phyloP scores from a whole-genome alignment of 305 asterid species.

The Euphrasia arctica region DNA sequence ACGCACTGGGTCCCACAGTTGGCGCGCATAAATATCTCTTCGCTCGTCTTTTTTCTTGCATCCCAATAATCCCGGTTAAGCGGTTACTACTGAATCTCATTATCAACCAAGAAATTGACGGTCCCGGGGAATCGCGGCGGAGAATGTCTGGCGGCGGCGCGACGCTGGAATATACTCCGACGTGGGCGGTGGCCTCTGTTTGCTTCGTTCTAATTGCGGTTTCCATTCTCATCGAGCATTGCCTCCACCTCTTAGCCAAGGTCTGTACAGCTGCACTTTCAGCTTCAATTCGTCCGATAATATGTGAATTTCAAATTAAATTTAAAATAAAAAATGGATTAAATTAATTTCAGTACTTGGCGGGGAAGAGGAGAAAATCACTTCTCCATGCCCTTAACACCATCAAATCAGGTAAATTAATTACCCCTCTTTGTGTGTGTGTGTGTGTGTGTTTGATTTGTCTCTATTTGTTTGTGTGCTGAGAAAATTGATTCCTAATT shows the following conservation, averaged over 20 bases:
- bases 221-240: constrained; percentile 63
- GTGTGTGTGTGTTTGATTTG: too few relatives aligned
- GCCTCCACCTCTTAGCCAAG: constrained; percentile 60
- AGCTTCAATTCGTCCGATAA: too few relatives aligned
- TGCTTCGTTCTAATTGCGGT: constrained; percentile 48
- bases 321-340: too few relatives aligned
- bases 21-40: constrained; percentile 3
- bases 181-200: constrained; percentile 78
- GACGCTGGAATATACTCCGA: constrained; percentile 52
- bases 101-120: neutral
- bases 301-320: too few relatives aligned
- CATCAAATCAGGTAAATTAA: constrained; percentile 51
- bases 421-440: neutral
- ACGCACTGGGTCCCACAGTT: neutral
- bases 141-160: constrained; percentile 39
- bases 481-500: constrained; percentile 4
- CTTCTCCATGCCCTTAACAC: constrained; percentile 63
- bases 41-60: neutral
- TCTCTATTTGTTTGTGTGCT: neutral
- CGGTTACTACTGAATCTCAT: too few relatives aligned
- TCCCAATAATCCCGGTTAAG: too few relatives aligned
- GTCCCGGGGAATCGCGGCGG: constrained; percentile 3
- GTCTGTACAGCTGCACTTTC: constrained; percentile 24
- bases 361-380: constrained; percentile 47
- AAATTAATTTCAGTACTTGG: constrained; percentile 41